A percentile compares a stretch with the other conserved stretches of the same genome.
These are phyloP conservation scores for Mentha longifolia DNA, from an alignment of 257 asterid genomes.

Conservation along the genomic window DNA sequence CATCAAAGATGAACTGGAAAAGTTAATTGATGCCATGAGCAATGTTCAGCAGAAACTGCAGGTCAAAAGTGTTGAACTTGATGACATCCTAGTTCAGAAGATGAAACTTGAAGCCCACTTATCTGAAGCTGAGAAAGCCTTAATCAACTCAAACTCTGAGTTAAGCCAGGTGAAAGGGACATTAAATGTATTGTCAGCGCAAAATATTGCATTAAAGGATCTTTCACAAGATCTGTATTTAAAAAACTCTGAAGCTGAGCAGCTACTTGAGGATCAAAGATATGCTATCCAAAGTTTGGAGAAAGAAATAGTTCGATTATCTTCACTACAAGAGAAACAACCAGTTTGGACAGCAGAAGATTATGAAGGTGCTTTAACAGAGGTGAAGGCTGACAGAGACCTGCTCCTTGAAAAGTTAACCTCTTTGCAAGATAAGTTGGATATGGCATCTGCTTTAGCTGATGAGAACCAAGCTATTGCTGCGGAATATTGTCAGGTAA, in stretches of 20 bases:
- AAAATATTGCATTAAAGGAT: constrained; percentile 67
- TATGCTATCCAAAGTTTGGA: constrained; percentile 64
- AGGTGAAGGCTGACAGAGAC: constrained; percentile 61
- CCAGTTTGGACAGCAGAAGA: constrained; percentile 46
- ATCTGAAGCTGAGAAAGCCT: constrained; percentile 60
- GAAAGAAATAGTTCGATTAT: constrained; percentile 64
- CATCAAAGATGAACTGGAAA: constrained; percentile 66
- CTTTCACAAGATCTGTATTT: constrained; percentile 63
- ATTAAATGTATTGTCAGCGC: constrained; percentile 51
- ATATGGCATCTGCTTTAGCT: constrained; percentile 65
- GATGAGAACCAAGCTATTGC: constrained; percentile 91
- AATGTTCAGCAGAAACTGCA: constrained; percentile 64
- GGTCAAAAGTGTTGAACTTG: constrained; percentile 55
- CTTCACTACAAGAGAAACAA: constrained; percentile 56
- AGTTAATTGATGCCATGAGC: constrained; percentile 52
- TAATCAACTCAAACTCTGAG: constrained; percentile 54
- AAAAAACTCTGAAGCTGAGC: constrained; percentile 70
- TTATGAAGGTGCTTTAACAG: constrained; percentile 50
- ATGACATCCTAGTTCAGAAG: constrained; percentile 54
- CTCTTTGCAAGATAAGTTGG: constrained; percentile 71
- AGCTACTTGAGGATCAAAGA: constrained; percentile 62
- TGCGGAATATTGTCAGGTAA: constrained; percentile 75
- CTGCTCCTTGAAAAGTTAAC: constrained; percentile 60
- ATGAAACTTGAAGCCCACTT: constrained; percentile 55
- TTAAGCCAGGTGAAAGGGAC: constrained; percentile 55